Evolutionary conservation across 345 rosid species (phyloP), one percentile per base, ranked within the genome.

Genomic region (Eucalyptus caleyi): DNA sequence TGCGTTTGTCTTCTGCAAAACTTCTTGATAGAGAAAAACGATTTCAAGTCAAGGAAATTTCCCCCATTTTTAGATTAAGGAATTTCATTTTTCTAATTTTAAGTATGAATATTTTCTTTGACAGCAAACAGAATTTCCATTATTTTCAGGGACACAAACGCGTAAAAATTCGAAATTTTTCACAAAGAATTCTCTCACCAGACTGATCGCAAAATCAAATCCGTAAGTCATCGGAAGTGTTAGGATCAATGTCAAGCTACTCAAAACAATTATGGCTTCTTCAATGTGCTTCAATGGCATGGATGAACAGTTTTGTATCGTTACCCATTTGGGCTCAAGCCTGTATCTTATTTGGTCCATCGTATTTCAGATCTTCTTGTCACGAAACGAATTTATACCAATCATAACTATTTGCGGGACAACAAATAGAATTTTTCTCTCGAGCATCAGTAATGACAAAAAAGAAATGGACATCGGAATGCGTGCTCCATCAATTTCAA

Each of bases 91-190:
- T 40, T 6, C 27, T 37, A 77, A 11, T 77, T 19, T 77, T 21
- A 37, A 21, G 47, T 11, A 6, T 21, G 8, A 12, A 37, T 6
- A 10, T 6, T 77, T 77, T 77, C 9, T 21, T 77, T 11, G 9
- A 77, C 5, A 0, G 83, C 10, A 37, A 21, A 72, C 1, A 9
- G 6, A n/a, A 37, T 37, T 77, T 77, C 15, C 16, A 4, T 40
- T 42, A 21, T 77, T 77, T 18, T 37, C 15, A 1, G 2, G 13
- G 12, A 72, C 2, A 10, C 5, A 6, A 10, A 11, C 0, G 4
- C 2, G 8, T 37, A 24, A 72, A 72, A 72, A 40, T 72, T 34
- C 0, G 7, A 2, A 37, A 34, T 2, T 56, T 56, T 23, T 56
- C 27, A 9, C 11, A 9, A 23, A 56, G 27, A 1, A 56, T 56